Conservation (phyloP, 345 rosid genomes). For the Salix viminalis region DNA sequence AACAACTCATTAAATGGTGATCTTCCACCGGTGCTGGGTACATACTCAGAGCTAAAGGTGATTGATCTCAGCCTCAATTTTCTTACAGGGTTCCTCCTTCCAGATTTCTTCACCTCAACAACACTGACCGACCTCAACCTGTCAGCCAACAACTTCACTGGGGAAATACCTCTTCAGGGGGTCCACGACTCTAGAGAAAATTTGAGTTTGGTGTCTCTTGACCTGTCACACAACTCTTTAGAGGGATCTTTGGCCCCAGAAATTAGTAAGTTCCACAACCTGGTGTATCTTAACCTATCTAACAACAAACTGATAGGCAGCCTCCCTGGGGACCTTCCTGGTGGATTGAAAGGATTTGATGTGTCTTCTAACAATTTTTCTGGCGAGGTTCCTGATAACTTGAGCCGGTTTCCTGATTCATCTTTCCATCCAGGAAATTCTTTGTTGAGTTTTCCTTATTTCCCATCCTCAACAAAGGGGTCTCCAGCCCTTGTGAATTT, state of each 20-base stretch:
- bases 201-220: conserved; percentile 57
- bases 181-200: conserved; percentile 30
- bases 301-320: conserved; percentile 63
- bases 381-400: conserved; percentile 60
- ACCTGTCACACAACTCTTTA: conserved; percentile 64
- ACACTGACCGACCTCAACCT: conserved; percentile 58
- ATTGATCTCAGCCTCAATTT: conserved; percentile 72
- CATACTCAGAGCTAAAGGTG: conserved; percentile 56
- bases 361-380: conserved; percentile 77
- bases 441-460: conserved; percentile 43
- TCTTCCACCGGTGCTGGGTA: conserved; percentile 54
- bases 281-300: conserved; percentile 61
- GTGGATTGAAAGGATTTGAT: conserved; percentile 48
- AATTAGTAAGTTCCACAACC: conserved; percentile 38
- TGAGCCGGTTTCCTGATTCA: conserved; percentile 68
- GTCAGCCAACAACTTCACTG: conserved; percentile 68
- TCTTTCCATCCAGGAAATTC: conserved; percentile 84
- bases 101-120: conserved; percentile 52
- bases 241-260: conserved; percentile 51
- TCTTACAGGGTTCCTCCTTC: conserved; percentile 51
- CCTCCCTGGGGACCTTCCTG: conserved; percentile 61
- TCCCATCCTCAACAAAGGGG: conserved; percentile 37
- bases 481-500: conserved; percentile 24
- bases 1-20: conserved; percentile 64
- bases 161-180: conserved; percentile 57